Percentiles rank a stretch among this genome's conserved stretches.
These are phyloP conservation scores for Eragrostis nindensis DNA, from an alignment of 176 grass and related monocot species.

Conservation along the genomic window DNA sequence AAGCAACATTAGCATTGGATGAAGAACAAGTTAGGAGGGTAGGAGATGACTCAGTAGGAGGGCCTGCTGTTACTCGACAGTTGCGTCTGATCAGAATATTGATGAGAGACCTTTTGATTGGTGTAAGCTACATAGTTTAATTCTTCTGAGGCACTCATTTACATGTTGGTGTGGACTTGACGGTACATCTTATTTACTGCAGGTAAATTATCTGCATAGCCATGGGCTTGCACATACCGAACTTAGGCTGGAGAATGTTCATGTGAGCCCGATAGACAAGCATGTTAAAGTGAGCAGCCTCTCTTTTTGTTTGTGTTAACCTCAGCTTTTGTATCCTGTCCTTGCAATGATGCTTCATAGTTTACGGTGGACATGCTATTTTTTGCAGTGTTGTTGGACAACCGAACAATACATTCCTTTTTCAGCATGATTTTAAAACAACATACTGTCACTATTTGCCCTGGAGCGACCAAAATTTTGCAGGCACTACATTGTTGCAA, in stretches of 20 bases:
- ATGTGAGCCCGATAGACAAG: constrained; percentile 95
- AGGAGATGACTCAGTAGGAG: constrained; percentile 83
- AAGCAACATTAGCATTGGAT: constrained; percentile 83
- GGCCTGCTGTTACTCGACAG: constrained; percentile 81
- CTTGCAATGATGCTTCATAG: constrained; percentile 16
- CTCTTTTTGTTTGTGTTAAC: constrained; percentile 25
- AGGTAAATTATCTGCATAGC: constrained; percentile 98
- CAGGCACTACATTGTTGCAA: background rate
- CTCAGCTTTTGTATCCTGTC: constrained; percentile 20
- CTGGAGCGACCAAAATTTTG: background rate
- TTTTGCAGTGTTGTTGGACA: constrained; percentile 10
- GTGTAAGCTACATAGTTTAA: constrained; percentile 58
- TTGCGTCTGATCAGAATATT: constrained; percentile 84
- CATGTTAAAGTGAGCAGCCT: constrained; percentile 78
- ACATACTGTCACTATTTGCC: background rate
- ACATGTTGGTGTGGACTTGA: constrained; percentile 19
- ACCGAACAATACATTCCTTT: constrained; percentile 16
- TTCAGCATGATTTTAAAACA: constrained; percentile 28
- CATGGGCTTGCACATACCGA: constrained; percentile 97
- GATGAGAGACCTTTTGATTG: constrained; percentile 99
- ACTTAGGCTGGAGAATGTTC: constrained; percentile 89
- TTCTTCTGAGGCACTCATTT: constrained; percentile 6
- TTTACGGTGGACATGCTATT: constrained; percentile 9
- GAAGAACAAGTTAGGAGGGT: constrained; percentile 86
- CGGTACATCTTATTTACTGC: constrained; percentile 21